Percentiles rank a stretch among this genome's conserved stretches.
Evolutionary conservation across 1,139 yeast species (phyloP).

Genomic region (Pichia sp.): DNA sequence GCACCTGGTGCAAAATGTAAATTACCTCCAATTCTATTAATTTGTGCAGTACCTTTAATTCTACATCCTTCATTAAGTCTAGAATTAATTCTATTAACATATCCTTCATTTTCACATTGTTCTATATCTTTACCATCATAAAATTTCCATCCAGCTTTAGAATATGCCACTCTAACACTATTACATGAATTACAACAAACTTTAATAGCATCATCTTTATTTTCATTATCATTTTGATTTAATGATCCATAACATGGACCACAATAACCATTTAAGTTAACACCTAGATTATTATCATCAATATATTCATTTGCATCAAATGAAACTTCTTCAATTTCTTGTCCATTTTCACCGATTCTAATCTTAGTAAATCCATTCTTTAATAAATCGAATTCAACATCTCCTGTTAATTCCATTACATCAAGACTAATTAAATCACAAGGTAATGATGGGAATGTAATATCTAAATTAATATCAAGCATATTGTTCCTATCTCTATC

Average conservation of each 20-base stretch:
- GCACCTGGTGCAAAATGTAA: conserved; percentile 95
- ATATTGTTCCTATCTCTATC: conserved; percentile 77
- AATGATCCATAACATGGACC: conserved; percentile 90
- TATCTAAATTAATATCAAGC: conserved; percentile 72
- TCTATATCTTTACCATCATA: conserved; percentile 79
- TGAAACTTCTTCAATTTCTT: conserved; percentile 33
- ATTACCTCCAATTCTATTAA: conserved; percentile 85
- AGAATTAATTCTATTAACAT: conserved; percentile 53
- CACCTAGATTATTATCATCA: conserved; percentile 21
- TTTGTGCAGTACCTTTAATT: conserved; percentile 67
- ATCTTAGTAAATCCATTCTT: conserved; percentile 66
- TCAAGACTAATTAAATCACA: conserved; percentile 64
- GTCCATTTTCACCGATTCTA: conserved; percentile 49
- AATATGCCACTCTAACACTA: conserved; percentile 74
- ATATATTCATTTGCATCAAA: conserved; percentile 29
- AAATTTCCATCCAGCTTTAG: conserved; percentile 77
- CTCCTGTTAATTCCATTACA: conserved; percentile 82
- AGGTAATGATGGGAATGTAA: conserved; percentile 77
- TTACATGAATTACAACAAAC: conserved; percentile 84
- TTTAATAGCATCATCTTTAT: conserved; percentile 32
- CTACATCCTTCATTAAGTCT: conserved; percentile 82
- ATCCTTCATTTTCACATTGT: conserved; percentile 89
- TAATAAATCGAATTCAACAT: conserved; percentile 64
- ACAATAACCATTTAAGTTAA: conserved; percentile 42
- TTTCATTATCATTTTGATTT: conserved; percentile 52